Evolutionary conservation across 345 rosid species (phyloP).

Genomic region (Trapa bicornis): DNA sequence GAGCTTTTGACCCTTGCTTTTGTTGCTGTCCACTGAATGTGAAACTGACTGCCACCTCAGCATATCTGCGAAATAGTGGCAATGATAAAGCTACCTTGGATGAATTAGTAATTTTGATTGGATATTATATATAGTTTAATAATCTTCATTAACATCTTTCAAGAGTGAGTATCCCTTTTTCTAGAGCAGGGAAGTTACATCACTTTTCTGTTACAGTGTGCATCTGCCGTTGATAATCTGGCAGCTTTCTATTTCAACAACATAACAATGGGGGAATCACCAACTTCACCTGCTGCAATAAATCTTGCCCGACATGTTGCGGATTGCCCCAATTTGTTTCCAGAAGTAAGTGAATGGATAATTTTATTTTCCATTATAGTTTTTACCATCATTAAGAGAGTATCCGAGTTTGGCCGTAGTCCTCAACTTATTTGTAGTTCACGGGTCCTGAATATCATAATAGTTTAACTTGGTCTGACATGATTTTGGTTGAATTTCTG

Average conservation of each 20-base stretch:
- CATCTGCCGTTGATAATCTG: conserved; percentile 89
- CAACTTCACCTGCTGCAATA: conserved; percentile 59
- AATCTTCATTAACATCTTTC: background rate
- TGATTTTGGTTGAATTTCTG: background rate
- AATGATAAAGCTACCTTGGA: background rate
- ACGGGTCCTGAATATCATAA: background rate
- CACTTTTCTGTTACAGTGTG: conserved; percentile 51
- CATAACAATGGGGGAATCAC: conserved; percentile 88
- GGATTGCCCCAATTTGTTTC: conserved; percentile 90
- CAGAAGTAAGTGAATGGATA: conserved; percentile 47
- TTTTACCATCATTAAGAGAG: background rate
- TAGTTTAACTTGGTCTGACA: background rate
- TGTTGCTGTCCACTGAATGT: background rate
- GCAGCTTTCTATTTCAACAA: conserved; percentile 93
- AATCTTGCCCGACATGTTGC: conserved; percentile 76
- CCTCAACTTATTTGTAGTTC: background rate
- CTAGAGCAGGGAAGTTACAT: conserved; percentile 1
- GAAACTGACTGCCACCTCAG: background rate
- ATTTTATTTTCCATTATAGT: background rate
- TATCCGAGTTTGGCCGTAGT: background rate
- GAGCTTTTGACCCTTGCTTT: too few species aligned
- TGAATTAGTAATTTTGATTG: background rate
- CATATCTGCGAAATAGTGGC: background rate
- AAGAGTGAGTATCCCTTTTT: background rate
- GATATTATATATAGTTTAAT: background rate